Base-by-base conservation (phyloP, 2,329 filamentous ascomycete species). In the Proliferodiscus dingleyae region DNA sequence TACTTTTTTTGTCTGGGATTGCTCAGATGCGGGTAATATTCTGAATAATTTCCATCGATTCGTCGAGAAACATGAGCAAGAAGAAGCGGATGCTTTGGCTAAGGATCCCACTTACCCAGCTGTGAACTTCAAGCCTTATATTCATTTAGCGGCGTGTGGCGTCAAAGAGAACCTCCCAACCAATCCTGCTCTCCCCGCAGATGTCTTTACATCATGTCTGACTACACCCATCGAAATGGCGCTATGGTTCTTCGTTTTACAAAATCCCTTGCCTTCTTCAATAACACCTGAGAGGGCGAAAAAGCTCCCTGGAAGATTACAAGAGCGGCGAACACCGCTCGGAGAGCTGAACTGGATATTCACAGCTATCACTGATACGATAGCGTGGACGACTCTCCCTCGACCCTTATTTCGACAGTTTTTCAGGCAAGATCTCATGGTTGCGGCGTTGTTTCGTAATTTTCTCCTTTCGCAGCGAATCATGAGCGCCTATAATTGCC, bases 271-370 rank as follows among this genome's bases (percentile, higher is more conserved):
- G 2, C 75, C 75, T 4, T 77, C 69, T 13, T 79, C 78, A 32
- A 71, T 95, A 45, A 84, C 80, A 2, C 80, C 91, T 3, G 87
- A 93, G 50, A 80, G 91, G 57, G 90, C 91, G 33, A 86, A 89
- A 65, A 87, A 89, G 60, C 85, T 98, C 15, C 90, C 91, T 2
- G 93, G 93, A 26, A 83, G 89, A 51, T 78, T 97, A 33, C 91
- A 95, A 62, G 93, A 98, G 67, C 80, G 93, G 49, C 78, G 93
- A 61, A 97, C 93, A 40, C 93, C 93, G 7, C 76, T 98, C 26
- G 93, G 93, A 51, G 93, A 98, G 68, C 73, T 98, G 11, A 98
- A 98, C 62, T 98, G 93, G 93, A 98, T 98, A 28, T 97, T 98
- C 63, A 98, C 93, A 1, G 93, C 93, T 44, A 97, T 98, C 54